Evolutionary conservation across 2,329 filamentous ascomycete genomes (phyloP).

Genomic region (Exophiala spinifera): DNA sequence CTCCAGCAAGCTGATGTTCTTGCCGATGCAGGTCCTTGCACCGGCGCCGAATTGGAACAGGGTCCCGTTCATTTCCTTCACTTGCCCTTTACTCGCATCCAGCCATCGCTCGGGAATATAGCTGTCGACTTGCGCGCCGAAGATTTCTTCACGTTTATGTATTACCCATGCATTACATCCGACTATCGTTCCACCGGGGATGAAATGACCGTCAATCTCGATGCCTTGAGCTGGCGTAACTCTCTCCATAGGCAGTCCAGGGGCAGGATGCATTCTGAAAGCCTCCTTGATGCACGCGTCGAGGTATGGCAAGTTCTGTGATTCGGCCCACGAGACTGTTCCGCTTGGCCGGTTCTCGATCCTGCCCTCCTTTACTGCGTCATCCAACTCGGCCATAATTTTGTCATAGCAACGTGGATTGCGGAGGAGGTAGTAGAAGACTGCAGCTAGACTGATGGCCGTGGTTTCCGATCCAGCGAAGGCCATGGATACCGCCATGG

Average conservation of each 20-base stretch:
- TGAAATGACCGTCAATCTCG: conserved; percentile 64
- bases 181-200: conserved; percentile 69
- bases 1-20: conserved; percentile 33
- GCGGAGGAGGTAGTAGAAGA: conserved; percentile 73
- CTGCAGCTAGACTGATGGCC: conserved; percentile 66
- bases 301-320: conserved; percentile 68
- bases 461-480: conserved; percentile 78
- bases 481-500: conserved; percentile 28
- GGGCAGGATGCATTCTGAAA: conserved; percentile 71
- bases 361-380: conserved; percentile 22
- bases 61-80: conserved; percentile 49
- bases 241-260: conserved; percentile 69
- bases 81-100: conserved; percentile 48
- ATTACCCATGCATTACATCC: conserved; percentile 74
- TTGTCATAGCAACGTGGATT: conserved; percentile 45
- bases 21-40: conserved; percentile 43
- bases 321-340: conserved; percentile 50
- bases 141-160: conserved; percentile 65
- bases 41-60: conserved; percentile 50
- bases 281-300: conserved; percentile 76
- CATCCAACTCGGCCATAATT: conserved; percentile 26
- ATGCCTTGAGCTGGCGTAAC: conserved; percentile 62
- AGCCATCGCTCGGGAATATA: conserved; percentile 70
- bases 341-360: conserved; percentile 15
- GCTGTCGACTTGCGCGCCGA: conserved; percentile 62